phyloP scores from a whole-genome alignment of 164 flowering plant genomes.

The Pachysandra terminalis region DNA sequence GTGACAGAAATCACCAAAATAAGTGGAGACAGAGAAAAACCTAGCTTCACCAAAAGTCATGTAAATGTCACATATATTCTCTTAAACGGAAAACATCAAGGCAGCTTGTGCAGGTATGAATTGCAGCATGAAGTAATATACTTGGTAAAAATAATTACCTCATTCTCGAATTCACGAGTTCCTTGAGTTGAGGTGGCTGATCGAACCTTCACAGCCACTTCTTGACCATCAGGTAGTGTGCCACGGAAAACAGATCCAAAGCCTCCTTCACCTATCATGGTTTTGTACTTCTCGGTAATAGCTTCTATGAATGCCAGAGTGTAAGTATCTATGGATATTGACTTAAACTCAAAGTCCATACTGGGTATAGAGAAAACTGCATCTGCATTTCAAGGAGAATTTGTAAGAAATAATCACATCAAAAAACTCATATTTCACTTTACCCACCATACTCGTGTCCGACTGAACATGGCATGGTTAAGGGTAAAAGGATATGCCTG shows the following conservation, averaged over 20 bases:
- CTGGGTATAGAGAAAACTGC: conserved; percentile 48
- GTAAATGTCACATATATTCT: not conserved
- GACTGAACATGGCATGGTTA: too few species aligned
- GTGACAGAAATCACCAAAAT: not conserved
- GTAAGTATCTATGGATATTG: conserved; percentile 45
- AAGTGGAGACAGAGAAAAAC: not conserved
- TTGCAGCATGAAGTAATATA: too few species aligned
- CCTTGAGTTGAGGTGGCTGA: conserved; percentile 86
- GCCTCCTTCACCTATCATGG: conserved; percentile 82
- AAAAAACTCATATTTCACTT: too few species aligned
- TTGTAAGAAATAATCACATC: not conserved
- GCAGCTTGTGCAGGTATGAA: not conserved
- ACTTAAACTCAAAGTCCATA: conserved; percentile 36
- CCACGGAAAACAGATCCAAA: conserved; percentile 81
- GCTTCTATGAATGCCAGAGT: conserved; percentile 44
- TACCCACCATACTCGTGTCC: too few species aligned
- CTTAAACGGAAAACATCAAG: not conserved
- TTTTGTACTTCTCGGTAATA: conserved; percentile 53
- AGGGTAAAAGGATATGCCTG: too few species aligned
- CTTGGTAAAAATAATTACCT: conserved; percentile 29
- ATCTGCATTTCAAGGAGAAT: conserved; percentile 38
- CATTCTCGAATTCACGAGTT: conserved; percentile 81
- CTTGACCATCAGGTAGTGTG: conserved; percentile 58
- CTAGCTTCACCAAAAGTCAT: not conserved
- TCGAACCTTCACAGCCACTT: conserved; percentile 82